These are phyloP conservation scores for Xylaria sp. DNA, from an alignment of 2,329 filamentous ascomycete species.

Conservation along the genomic window DNA sequence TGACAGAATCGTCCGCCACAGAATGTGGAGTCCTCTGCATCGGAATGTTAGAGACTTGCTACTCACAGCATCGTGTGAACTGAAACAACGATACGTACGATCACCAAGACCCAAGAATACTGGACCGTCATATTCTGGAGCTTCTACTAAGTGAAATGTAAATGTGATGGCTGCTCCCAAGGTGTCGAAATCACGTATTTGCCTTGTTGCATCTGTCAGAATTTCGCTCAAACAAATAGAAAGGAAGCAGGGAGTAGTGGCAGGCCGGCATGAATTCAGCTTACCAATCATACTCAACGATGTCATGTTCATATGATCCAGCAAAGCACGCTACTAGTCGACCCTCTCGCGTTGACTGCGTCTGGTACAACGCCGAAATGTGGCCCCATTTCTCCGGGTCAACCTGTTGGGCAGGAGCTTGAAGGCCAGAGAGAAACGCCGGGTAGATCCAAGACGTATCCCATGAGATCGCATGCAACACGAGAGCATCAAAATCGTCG, in stretches of 20 bases:
- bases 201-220: constrained; percentile 5
- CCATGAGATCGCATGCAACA: constrained; percentile 38
- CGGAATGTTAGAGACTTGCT: too few relatives aligned
- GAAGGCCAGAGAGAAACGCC: constrained; percentile 39
- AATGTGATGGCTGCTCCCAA: constrained; percentile 39
- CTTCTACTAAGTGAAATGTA: constrained; percentile 36
- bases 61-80: too few relatives aligned
- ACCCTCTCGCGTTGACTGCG: constrained; percentile 32
- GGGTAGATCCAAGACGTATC: constrained; percentile 36
- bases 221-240: neutral
- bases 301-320: constrained; percentile 34
- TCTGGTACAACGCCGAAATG: constrained; percentile 33
- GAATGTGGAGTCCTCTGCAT: constrained; percentile 36
- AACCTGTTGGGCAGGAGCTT: constrained; percentile 31
- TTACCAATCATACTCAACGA: constrained; percentile 31
- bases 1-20: constrained; percentile 28
- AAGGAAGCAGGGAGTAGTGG: neutral
- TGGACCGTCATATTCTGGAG: constrained; percentile 33
- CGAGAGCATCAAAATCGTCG: constrained; percentile 33
- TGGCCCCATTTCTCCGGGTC: constrained; percentile 36
- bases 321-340: constrained; percentile 38
- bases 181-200: constrained; percentile 37
- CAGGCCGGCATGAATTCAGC: neutral
- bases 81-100: neutral
- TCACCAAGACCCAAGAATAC: constrained; percentile 40